A percentile compares a stretch with the other conserved stretches of the same genome.
Conservation (phyloP, 176 grass and related monocot genomes). For the Avena eriantha region DNA sequence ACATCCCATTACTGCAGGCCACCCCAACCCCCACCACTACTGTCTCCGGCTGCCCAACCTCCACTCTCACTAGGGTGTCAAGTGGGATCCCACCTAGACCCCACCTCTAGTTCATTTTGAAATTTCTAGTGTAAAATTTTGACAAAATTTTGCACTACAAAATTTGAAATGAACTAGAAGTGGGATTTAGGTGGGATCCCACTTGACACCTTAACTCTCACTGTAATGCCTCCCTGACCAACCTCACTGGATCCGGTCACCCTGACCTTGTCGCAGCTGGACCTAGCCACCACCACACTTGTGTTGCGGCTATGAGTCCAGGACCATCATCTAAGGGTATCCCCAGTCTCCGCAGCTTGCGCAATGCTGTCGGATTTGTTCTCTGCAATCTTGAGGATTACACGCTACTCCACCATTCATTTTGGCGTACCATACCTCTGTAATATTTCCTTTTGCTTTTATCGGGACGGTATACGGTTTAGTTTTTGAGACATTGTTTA, state of each 20-base stretch:
- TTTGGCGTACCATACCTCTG: neutral
- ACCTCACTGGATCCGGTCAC: neutral
- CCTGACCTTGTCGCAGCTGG: neutral
- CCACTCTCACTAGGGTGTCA: neutral
- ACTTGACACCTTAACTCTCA: neutral
- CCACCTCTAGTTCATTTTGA: too few species aligned
- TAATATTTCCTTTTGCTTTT: neutral
- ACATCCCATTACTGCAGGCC: neutral
- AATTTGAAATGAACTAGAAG: too few species aligned
- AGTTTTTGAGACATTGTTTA: neutral
- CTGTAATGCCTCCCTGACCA: neutral
- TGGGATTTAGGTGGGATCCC: too few species aligned
- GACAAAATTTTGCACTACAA: too few species aligned
- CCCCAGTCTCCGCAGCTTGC: neutral
- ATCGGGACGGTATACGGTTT: neutral
- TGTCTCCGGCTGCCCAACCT: neutral
- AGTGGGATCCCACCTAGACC: too few species aligned
- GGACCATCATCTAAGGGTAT: neutral
- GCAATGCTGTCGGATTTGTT: too few species aligned
- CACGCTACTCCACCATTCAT: neutral
- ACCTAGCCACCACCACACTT: too few species aligned
- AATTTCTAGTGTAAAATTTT: too few species aligned
- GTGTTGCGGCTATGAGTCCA: too few species aligned
- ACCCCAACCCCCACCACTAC: neutral
- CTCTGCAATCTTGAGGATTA: neutral